Conservation (phyloP, 192 early-diverging fungal genomes). For the Backusella circina region DNA sequence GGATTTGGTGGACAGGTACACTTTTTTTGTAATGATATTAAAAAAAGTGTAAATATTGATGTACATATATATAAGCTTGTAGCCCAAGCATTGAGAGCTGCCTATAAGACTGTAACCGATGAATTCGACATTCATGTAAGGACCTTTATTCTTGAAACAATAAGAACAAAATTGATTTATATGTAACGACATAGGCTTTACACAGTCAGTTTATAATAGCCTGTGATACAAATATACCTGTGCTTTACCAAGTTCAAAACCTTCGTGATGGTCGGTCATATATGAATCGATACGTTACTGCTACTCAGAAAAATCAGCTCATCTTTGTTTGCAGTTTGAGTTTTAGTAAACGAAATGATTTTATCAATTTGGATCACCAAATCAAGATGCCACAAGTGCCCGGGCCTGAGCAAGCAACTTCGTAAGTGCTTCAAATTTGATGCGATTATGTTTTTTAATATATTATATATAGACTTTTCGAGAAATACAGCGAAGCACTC, state of each 20-base stretch:
- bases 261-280: conserved; percentile 62
- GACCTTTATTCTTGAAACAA: background rate
- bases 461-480: background rate
- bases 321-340: conserved; percentile 75
- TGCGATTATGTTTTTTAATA: background rate
- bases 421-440: conserved; percentile 18
- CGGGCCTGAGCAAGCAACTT: conserved; percentile 49
- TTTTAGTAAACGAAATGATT: conserved; percentile 63
- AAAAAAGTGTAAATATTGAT: background rate
- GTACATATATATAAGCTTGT: conserved; percentile 21
- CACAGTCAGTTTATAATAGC: conserved; percentile 40
- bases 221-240: conserved; percentile 69
- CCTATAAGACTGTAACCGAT: conserved; percentile 65
- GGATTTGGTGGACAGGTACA: conserved; percentile 78
- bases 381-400: conserved; percentile 59
- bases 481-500: background rate
- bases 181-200: background rate
- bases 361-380: conserved; percentile 60
- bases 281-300: conserved; percentile 59
- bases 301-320: conserved; percentile 70
- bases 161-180: background rate
- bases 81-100: conserved; percentile 71
- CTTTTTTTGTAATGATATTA: background rate
- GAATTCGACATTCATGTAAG: conserved; percentile 62
- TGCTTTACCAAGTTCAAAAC: conserved; percentile 71